Base-by-base conservation (phyloP, 2,329 filamentous ascomycete species). In the Fusarium nodosum region DNA sequence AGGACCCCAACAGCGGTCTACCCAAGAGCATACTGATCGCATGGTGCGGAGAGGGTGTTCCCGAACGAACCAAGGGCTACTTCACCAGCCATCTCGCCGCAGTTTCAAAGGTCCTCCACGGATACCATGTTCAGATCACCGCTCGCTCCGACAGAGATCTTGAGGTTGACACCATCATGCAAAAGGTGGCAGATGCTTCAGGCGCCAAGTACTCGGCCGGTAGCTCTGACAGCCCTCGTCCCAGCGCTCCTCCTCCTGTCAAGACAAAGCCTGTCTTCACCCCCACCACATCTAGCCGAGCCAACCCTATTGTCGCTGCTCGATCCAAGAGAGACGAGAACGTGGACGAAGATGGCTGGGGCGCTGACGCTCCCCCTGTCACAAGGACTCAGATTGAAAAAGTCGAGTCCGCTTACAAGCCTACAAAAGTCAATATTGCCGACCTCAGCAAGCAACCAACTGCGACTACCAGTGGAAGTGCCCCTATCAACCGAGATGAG, bases 21-120 rank as follows among this genome's bases (percentile, higher is more conserved):
- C 94, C 95, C 51, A 99, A 99, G 84, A 92, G 90, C 78, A 93
- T 97, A 63, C 86, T 99, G 72, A 93, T 99, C 78, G 94, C 92
- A 72, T 99, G 96, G 92, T 99, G 96, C 79, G 96, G 96, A 72
- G 95, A 97, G 77, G 96, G 96, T 74, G 96, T 99, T 18, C 96
- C 96, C n/a, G 96, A 99, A 82, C 87, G 95, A 75, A 98, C 95
- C 66, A 99, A 98, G 82, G 96, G 96, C 71, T 98, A 98, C 82
- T 99, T 99, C 79, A 97, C 93, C 72, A 97, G 94, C 82, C 95
- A 99, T 81, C 84, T 96, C 48, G 90, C 92, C 64, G 91, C 93
- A 48, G 94, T 98, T 38, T 90, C 94, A 66, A 97, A 97, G 82
- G 86, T 97, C 72, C 88, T 99, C 42, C 94, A 97, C 82, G 94